These are phyloP conservation scores for Lentinula novae-zelandiae DNA, from an alignment of 1,284 basidiomycete species.

Conservation along the genomic window DNA sequence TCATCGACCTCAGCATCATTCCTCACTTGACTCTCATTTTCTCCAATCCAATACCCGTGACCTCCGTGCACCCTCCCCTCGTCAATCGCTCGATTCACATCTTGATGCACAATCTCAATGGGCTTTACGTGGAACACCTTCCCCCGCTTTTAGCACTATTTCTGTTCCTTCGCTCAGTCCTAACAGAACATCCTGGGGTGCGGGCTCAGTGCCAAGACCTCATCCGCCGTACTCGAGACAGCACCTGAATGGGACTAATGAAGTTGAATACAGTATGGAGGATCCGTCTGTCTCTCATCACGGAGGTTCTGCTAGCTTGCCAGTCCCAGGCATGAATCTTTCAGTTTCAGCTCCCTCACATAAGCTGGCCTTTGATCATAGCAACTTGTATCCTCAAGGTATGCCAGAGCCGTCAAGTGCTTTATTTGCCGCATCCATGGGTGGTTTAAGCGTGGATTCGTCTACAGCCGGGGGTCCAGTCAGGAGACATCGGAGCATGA, in stretches of 20 bases:
- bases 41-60: neutral
- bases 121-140: conserved; percentile 25
- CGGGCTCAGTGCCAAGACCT: conserved; percentile 9
- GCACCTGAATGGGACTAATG: conserved; percentile 11
- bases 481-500: conserved; percentile 69
- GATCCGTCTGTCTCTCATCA: conserved; percentile 30
- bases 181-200: conserved; percentile 16
- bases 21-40: conserved; percentile 3
- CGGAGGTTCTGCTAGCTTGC: neutral
- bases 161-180: conserved; percentile 29
- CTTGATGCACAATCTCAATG: conserved; percentile 24
- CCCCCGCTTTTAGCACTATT: conserved; percentile 37
- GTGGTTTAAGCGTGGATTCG: conserved; percentile 11
- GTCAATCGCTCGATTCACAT: conserved; percentile 10
- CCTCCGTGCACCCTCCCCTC: conserved; percentile 1
- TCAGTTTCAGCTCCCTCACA: conserved; percentile 66
- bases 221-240: conserved; percentile 2
- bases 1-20: conserved; percentile 2
- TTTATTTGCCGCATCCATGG: conserved; percentile 17
- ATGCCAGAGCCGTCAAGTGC: conserved; percentile 27
- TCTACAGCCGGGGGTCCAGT: conserved; percentile 45
- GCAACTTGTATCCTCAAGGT: conserved; percentile 41
- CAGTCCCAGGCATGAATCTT: conserved; percentile 24
- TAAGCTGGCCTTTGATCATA: conserved; percentile 62
- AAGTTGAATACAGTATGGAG: neutral